Evolutionary conservation across 2,329 filamentous ascomycete genomes (phyloP).

Genomic region (Fusarium sp.): DNA sequence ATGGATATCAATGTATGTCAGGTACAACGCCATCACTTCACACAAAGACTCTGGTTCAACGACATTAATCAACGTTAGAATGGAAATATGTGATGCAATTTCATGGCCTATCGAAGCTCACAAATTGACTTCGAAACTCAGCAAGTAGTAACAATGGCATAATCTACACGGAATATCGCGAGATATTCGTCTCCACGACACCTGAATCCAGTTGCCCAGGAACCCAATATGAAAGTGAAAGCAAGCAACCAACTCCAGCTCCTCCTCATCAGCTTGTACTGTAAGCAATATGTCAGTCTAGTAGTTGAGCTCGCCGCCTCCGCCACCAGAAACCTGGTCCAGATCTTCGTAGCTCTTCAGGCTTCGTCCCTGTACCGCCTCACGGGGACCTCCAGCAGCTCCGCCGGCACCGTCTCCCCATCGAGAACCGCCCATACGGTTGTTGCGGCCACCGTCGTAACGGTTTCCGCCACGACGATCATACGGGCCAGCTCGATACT

Average conservation of each 20-base stretch:
- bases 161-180: constrained; percentile 37
- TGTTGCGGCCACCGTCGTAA: constrained; percentile 59
- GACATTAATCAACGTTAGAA: neutral
- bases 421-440: constrained; percentile 61
- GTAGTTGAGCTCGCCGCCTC: constrained; percentile 88
- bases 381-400: constrained; percentile 80
- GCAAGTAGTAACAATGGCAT: constrained; percentile 22
- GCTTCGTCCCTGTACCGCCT: constrained; percentile 90
- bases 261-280: constrained; percentile 7
- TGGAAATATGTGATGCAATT: neutral
- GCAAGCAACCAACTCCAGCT: constrained; percentile 31
- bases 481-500: constrained; percentile 74
- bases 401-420: constrained; percentile 80
- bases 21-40: neutral
- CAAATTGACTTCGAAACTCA: constrained; percentile 2
- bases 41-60: neutral
- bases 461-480: constrained; percentile 70
- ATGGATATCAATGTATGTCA: neutral
- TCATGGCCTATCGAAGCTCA: constrained; percentile 7
- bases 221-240: constrained; percentile 19
- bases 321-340: constrained; percentile 79
- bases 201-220: constrained; percentile 22
- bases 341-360: constrained; percentile 98
- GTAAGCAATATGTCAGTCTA: constrained; percentile 52
- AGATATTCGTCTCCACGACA: neutral